Evolutionary conservation across 2,329 filamentous ascomycete genomes (phyloP), one percentile per base, ranked within the genome.

Genomic region (Neonectria coccinea): DNA sequence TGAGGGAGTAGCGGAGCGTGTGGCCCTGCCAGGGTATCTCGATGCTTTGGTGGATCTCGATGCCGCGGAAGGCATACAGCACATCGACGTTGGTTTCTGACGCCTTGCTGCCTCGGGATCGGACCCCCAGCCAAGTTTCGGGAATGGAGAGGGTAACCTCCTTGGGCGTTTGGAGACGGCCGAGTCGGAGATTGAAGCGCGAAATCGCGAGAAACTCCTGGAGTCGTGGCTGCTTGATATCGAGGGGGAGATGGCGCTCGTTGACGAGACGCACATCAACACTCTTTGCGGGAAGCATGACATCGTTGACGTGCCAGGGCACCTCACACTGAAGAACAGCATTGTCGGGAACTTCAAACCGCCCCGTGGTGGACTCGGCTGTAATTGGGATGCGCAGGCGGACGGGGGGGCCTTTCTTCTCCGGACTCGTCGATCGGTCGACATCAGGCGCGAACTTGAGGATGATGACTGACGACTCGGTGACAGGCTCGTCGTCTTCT

Each of bases 21-120:
- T 84, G 81, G 47, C 79, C 80, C 7, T 77, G 66, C 73, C 82
- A 84, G 2, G 79, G 73, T 42, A 81, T 75, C 10, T 82, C 77
- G 51, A 83, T 75, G 25, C 78, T 75, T 62, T 84, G 83, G 50
- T 83, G 84, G 42, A 88, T 78, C 69, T 89, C 85, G 2, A 87
- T 78, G 8, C 85, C 85, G 52, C 80, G 78, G 73, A 88, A 86
- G 16, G 79, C 59, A 70, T 80, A 81, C 12, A 70, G 64, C 4
- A 79, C 50, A 44, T 76, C 63, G 29, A 69, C 20, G 50, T 25
- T 56, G 54, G 57, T 22, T 2, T 48, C 29, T 8, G 50, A 39
- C 20, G 36, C n/a, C 4, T 33, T 41, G 10, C 53, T 41, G 7
- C 36, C 33, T 9, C 39, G 39, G 2, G 59, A 41, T 4, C 18